phyloP scores from a whole-genome alignment of 23 red algal species.

The Agarophyton chilense region DNA sequence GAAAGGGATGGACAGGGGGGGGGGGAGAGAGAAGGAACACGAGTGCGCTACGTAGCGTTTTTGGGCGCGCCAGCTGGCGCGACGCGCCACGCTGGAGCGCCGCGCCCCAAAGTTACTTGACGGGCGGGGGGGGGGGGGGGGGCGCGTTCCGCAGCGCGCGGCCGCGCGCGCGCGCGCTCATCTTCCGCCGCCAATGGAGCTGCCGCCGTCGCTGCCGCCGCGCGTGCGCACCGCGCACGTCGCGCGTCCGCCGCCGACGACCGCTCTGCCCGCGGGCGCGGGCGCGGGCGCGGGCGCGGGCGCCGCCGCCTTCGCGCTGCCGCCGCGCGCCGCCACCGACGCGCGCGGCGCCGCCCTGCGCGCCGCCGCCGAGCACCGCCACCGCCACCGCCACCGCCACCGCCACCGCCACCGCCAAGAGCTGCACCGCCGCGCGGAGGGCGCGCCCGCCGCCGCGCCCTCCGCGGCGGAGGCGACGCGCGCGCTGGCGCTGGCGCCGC shows the following conservation, averaged over 20 bases:
- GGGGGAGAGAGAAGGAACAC: too few species aligned
- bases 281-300: too few species aligned
- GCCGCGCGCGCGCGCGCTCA: neutral
- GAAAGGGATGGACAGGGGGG: too few species aligned
- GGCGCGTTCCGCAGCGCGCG: too few species aligned
- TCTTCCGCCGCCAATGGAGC: neutral
- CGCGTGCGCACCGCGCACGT: neutral
- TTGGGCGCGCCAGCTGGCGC: too few species aligned
- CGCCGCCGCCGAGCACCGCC: constrained; percentile 1
- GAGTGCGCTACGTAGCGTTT: too few species aligned
- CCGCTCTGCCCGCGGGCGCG: too few species aligned
- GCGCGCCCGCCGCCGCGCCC: neutral
- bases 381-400: neutral
- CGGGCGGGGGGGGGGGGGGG: too few species aligned
- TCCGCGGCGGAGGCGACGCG: neutral
- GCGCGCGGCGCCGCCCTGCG: neutral
- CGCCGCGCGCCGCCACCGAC: constrained; percentile 10
- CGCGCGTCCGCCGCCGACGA: neutral
- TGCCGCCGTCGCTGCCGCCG: neutral
- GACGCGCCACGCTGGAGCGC: neutral
- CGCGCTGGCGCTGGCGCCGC: neutral
- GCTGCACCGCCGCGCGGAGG: neutral
- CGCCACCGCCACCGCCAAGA: neutral
- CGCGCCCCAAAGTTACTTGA: too few species aligned
- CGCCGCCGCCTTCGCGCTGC: neutral